These are phyloP conservation scores for Zygoascus meyerae DNA, from an alignment of 1,139 yeast species.

Conservation along the genomic window DNA sequence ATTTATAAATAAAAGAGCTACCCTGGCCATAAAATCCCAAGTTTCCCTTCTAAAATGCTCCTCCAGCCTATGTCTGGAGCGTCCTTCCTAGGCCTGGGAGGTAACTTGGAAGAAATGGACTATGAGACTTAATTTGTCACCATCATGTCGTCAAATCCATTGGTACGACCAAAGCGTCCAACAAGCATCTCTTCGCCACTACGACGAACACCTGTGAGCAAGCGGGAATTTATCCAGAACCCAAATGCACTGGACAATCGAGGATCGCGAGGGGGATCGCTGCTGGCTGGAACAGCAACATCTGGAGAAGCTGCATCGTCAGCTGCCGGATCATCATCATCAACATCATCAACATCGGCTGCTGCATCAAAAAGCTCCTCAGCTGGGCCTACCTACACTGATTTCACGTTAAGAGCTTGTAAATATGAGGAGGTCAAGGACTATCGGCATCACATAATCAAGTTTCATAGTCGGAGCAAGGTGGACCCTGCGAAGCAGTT, in stretches of 20 bases:
- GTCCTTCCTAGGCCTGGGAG: too few relatives aligned
- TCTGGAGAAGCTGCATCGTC: background rate
- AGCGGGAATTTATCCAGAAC: slow-evolving; percentile 12
- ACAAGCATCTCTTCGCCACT: slow-evolving; percentile 21
- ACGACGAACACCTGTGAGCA: slow-evolving; percentile 21
- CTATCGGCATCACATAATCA: slow-evolving; percentile 72
- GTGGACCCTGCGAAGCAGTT: slow-evolving; percentile 70
- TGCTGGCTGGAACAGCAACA: background rate
- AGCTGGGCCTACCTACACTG: slow-evolving; percentile 38
- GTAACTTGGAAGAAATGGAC: too few relatives aligned
- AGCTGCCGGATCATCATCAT: slow-evolving; percentile 10
- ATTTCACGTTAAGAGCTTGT: slow-evolving; percentile 68
- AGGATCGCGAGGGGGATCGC: slow-evolving; percentile 5
- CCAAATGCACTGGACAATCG: slow-evolving; percentile 9
- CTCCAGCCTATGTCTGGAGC: too few relatives aligned
- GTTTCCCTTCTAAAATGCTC: too few relatives aligned
- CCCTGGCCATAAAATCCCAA: too few relatives aligned
- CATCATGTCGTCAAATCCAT: slow-evolving; percentile 14
- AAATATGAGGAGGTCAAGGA: slow-evolving; percentile 66
- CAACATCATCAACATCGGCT: slow-evolving; percentile 7
- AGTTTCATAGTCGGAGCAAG: slow-evolving; percentile 66
- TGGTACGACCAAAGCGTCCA: slow-evolving; percentile 16
- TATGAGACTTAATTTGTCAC: background rate
- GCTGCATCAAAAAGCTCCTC: slow-evolving; percentile 9
- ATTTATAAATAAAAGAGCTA: too few relatives aligned